Conservation (phyloP, 1,284 basidiomycete species). For the Trichosporon coremiiforme region DNA sequence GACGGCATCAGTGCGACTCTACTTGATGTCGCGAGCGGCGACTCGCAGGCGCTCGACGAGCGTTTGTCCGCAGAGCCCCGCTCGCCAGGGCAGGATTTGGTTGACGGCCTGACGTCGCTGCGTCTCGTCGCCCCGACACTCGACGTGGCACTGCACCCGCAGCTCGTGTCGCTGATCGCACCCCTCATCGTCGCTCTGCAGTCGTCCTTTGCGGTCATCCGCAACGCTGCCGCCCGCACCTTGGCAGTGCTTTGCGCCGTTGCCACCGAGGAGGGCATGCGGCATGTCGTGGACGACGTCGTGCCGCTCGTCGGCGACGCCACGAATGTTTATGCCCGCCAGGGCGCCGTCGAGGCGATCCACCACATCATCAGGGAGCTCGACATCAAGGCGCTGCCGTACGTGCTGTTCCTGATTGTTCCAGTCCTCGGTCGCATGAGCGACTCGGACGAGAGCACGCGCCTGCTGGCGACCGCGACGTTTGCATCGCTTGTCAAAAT, state of each 20-base stretch:
- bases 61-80: slow-evolving; percentile 24
- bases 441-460: slow-evolving; percentile 86
- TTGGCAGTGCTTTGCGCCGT: slow-evolving; percentile 85
- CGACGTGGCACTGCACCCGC: slow-evolving; percentile 69
- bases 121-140: slow-evolving; percentile 79
- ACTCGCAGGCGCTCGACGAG: slow-evolving; percentile 18
- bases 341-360: slow-evolving; percentile 86
- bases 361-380: slow-evolving; percentile 92
- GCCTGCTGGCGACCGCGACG: slow-evolving; percentile 90
- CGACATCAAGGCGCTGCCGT: slow-evolving; percentile 92
- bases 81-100: slow-evolving; percentile 77
- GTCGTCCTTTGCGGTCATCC: slow-evolving; percentile 83
- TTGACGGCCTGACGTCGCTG: slow-evolving; percentile 89
- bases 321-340: slow-evolving; percentile 71
- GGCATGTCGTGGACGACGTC: slow-evolving; percentile 78
- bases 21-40: slow-evolving; percentile 5
- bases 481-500: slow-evolving; percentile 99
- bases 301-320: slow-evolving; percentile 86
- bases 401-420: slow-evolving; percentile 95
- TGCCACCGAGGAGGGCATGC: slow-evolving; percentile 83
- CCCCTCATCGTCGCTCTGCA: slow-evolving; percentile 74
- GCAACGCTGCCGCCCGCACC: slow-evolving; percentile 81
- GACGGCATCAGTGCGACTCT: slow-evolving; percentile 84
- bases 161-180: slow-evolving; percentile 73
- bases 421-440: slow-evolving; percentile 98